Evolutionary conservation across 2,329 filamentous ascomycete genomes (phyloP), one percentile per base, ranked within the genome.

Genomic region (Claviceps sp.): DNA sequence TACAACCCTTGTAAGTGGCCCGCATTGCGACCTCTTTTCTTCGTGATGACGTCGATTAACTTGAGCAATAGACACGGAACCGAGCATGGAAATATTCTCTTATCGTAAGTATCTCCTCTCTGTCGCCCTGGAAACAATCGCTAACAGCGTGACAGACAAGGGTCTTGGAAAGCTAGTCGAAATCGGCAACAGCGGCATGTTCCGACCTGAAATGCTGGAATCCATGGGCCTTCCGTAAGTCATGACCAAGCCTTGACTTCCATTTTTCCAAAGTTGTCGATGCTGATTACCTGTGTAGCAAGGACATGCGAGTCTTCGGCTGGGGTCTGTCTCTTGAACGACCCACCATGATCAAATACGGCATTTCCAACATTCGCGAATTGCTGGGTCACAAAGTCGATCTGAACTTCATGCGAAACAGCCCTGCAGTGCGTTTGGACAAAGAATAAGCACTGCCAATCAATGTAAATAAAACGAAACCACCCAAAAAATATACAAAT

Each of bases 101-200:
- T 97, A 85, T 74, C 93, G 54, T 53, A 48, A 51, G 51, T 53
- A 2, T 3, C 14, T 26, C 11, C 4, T 47, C 16, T 37, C 10
- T n/a, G 42, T 30, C 13, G 4, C 16, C 11, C 2, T 16, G 41
- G 34, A 17, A 48, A 8, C 8, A 11, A 37, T 40, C 2, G 39
- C 30, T 53, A 47, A 53, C 4, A 8, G 3, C 26, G 38, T 19
- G 4, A 24, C 13, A 54, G 54, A 97, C 75, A 80, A 85, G 62
- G 91, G 89, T 3, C 73, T 96, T 48, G 81, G 81, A 62, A 95
- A 95, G 74, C 85, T 94, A 73, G 88, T 97, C 26, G 93, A 97
- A 73, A 97, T 97, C 65, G 93, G 93, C 55, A 97, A 98, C 73
- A 91, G 85, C 61, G 93, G 93, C 57, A 97, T 98, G 90, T 98